Evolutionary conservation across 805 yeast species (phyloP), one percentile per base, ranked within the genome.

Genomic region (Sungouiella thailandica): DNA sequence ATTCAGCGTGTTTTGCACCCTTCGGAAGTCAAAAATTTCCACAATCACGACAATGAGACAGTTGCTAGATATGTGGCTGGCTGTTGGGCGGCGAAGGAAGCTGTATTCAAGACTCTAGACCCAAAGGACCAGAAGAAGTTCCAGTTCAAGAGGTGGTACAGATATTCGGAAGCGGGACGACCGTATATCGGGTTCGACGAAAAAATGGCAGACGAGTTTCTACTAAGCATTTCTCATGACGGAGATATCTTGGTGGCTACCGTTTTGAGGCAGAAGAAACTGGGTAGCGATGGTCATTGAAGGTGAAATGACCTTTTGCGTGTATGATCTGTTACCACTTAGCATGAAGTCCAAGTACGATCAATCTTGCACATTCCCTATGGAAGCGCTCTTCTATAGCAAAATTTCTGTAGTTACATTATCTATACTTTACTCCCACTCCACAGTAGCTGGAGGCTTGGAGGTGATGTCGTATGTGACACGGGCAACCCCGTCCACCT

Each of bases 361-460:
- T n/a, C n/a, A n/a, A n/a, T n/a, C n/a, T n/a, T n/a, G n/a, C n/a
- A n/a, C n/a, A n/a, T n/a, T n/a, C n/a, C n/a, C n/a, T n/a, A n/a
- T n/a, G n/a, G n/a, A n/a, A n/a, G n/a, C n/a, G n/a, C n/a, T n/a
- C n/a, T n/a, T n/a, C n/a, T n/a, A n/a, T n/a, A n/a, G n/a, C n/a
- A n/a, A n/a, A n/a, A n/a, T n/a, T n/a, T n/a, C n/a, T n/a, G n/a
- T n/a, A n/a, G n/a, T n/a, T n/a, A n/a, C n/a, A n/a, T 13, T 25
- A 25, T 35, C 36, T 23, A 36, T 28, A 23, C 17, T 17, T 54
- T 81, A 90, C 70, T 93, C 98, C 98, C 97, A 93, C 65, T 93
- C 99, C 50, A 93, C 98, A 41, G 99, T 93, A 41, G 99, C 98
- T 43, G 99, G 99, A 37, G 99, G 99, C 71, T 93, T 93, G 41